phyloP scores from a whole-genome alignment of 257 asterid species.

The Solanum paucissectum region DNA sequence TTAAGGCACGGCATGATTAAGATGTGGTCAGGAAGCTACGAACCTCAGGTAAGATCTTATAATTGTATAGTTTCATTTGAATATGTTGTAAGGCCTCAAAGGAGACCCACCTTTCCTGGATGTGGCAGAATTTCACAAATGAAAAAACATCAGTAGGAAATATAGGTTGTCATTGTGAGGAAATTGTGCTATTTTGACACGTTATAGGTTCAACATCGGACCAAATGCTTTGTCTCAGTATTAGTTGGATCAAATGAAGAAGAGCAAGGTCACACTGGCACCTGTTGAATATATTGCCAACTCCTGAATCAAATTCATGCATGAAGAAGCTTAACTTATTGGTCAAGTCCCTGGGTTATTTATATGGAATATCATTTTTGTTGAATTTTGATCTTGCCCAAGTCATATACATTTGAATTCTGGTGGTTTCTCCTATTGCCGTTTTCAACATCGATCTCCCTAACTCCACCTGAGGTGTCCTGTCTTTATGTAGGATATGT shows the following conservation, averaged over 20 bases:
- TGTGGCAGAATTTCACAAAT: neutral
- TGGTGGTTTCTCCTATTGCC: neutral
- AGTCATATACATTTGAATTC: neutral
- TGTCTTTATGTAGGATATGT: slow-evolving; percentile 3
- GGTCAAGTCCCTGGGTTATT: neutral
- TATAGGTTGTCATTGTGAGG: neutral
- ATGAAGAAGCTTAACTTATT: neutral
- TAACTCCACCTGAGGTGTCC: neutral
- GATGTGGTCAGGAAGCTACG: neutral
- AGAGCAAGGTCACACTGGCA: neutral
- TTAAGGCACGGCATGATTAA: slow-evolving; percentile 1
- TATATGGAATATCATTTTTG: neutral
- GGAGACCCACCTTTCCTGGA: neutral
- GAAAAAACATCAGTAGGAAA: neutral
- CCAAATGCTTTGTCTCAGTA: neutral
- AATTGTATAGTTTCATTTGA: neutral
- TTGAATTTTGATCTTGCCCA: neutral
- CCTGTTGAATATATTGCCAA: neutral
- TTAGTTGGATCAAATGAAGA: neutral
- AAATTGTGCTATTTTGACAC: neutral
- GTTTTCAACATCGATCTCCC: neutral
- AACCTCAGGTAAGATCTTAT: slow-evolving; percentile 10
- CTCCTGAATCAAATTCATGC: neutral
- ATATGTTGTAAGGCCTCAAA: neutral
- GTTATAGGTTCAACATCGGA: neutral